These are phyloP conservation scores for Solanum gracilifrons DNA, from an alignment of 257 asterid species.

Conservation along the genomic window DNA sequence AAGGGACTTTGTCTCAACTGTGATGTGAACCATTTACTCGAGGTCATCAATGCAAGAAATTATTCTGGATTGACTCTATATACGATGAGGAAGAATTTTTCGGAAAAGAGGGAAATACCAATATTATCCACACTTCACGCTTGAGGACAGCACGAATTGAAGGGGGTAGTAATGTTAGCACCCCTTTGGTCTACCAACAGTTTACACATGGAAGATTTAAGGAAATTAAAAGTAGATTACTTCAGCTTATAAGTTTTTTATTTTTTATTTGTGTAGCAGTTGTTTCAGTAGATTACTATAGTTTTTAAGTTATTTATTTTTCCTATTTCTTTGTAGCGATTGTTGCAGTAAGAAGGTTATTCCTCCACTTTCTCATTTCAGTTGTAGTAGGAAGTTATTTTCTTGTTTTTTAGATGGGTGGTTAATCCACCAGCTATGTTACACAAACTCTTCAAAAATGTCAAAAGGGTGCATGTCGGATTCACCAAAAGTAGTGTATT, in stretches of 20 bases:
- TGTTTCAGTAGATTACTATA: not conserved
- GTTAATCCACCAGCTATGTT: not conserved
- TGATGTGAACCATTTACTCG: not conserved
- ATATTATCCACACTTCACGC: not conserved
- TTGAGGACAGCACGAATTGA: too few species aligned
- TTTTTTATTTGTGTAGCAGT: not conserved
- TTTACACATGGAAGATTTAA: too few species aligned
- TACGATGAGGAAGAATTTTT: not conserved
- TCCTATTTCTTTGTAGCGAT: not conserved
- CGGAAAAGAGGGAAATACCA: not conserved
- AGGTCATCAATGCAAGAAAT: not conserved
- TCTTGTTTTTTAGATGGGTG: not conserved
- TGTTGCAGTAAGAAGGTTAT: not conserved
- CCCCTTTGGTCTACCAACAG: too few species aligned
- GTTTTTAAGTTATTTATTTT: not conserved
- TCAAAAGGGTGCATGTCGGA: not conserved
- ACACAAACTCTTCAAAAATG: not conserved
- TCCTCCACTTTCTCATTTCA: not conserved
- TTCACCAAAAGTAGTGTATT: not conserved
- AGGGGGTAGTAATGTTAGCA: too few species aligned
- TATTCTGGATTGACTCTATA: not conserved
- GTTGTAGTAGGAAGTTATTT: not conserved
- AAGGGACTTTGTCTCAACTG: not conserved
- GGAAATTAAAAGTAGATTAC: not conserved
- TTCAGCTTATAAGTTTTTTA: not conserved